Conservation (phyloP, 768 basidiomycete genomes). For the Tephrocybe sp. region DNA sequence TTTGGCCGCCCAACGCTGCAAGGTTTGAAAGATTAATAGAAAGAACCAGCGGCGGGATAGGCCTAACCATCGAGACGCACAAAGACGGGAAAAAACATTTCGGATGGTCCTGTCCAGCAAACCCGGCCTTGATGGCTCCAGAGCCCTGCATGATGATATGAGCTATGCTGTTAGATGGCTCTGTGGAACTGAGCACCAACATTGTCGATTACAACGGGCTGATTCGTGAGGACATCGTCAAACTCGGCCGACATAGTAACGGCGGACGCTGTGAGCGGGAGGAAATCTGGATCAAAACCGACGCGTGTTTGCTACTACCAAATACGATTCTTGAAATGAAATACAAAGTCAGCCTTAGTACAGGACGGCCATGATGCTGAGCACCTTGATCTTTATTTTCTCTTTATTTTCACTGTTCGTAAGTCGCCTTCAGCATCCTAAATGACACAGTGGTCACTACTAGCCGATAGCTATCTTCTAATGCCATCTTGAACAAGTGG, state of each 20-base stretch:
- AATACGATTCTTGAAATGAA: too few relatives aligned
- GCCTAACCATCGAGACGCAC: slow-evolving; percentile 61
- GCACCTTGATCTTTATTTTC: slow-evolving; percentile 5
- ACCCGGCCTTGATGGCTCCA: slow-evolving; percentile 98
- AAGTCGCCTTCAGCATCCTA: slow-evolving; percentile 10
- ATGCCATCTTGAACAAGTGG: slow-evolving; percentile 67
- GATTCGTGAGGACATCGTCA: slow-evolving; percentile 95
- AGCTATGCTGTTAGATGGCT: slow-evolving; percentile 17
- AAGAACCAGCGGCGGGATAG: slow-evolving; percentile 23
- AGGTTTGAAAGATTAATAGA: slow-evolving; percentile 23
- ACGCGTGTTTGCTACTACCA: slow-evolving; percentile 9
- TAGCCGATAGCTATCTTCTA: slow-evolving; percentile 26
- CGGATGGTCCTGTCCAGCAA: slow-evolving; percentile 98
- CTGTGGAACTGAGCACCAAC: slow-evolving; percentile 44
- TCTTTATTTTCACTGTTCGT: slow-evolving; percentile 24
- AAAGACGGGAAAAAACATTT: slow-evolving; percentile 99
- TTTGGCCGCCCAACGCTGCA: slow-evolving; percentile 93
- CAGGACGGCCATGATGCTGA: slow-evolving; percentile 11
- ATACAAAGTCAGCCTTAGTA: not conserved
- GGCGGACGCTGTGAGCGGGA: slow-evolving; percentile 10
- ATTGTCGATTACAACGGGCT: slow-evolving; percentile 99
- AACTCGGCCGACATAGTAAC: slow-evolving; percentile 77
- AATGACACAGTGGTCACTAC: not conserved
- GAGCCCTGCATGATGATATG: slow-evolving; percentile 69
- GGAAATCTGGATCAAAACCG: too few relatives aligned